Evolutionary conservation across 257 asterid genomes (phyloP).

Genomic region (Petunia axillaris): DNA sequence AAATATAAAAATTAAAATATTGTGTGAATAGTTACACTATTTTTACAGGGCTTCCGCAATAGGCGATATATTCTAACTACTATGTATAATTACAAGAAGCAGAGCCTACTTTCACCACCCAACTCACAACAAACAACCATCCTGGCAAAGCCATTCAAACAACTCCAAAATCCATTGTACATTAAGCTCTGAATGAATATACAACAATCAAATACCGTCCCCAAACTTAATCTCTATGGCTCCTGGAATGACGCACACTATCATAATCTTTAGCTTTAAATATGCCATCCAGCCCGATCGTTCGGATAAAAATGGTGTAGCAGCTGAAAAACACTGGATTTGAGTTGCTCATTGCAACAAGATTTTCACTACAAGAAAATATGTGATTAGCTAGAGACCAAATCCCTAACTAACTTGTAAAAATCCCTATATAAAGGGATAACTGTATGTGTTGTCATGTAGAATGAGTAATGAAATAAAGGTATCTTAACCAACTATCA

Average conservation of each 20-base stretch:
- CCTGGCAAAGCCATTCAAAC: conserved; percentile 14
- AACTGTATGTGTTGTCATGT: too few relatives aligned
- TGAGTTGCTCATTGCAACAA: background rate
- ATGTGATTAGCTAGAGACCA: too few relatives aligned
- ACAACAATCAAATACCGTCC: conserved; percentile 25
- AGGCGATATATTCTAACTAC: conserved; percentile 25
- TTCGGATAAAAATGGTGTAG: conserved; percentile 24
- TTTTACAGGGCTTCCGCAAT: conserved; percentile 29
- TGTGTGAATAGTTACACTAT: conserved; percentile 27
- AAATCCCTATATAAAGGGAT: too few relatives aligned
- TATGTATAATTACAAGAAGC: conserved; percentile 29
- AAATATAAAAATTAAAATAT: background rate
- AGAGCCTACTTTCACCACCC: conserved; percentile 25
- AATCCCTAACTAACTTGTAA: too few relatives aligned
- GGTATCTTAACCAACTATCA: background rate
- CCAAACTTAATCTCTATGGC: conserved; percentile 19
- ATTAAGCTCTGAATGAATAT: conserved; percentile 31
- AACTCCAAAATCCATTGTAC: conserved; percentile 21
- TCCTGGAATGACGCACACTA: conserved; percentile 1
- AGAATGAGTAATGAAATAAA: too few relatives aligned
- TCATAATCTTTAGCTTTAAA: conserved; percentile 13
- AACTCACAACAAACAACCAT: conserved; percentile 20
- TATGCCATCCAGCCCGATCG: conserved; percentile 5
- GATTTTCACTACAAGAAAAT: background rate
- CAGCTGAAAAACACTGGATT: conserved; percentile 14